Evolutionary conservation across 208 protist genomes (phyloP).

Genomic region (Acanthamoeba rhysodes): DNA sequence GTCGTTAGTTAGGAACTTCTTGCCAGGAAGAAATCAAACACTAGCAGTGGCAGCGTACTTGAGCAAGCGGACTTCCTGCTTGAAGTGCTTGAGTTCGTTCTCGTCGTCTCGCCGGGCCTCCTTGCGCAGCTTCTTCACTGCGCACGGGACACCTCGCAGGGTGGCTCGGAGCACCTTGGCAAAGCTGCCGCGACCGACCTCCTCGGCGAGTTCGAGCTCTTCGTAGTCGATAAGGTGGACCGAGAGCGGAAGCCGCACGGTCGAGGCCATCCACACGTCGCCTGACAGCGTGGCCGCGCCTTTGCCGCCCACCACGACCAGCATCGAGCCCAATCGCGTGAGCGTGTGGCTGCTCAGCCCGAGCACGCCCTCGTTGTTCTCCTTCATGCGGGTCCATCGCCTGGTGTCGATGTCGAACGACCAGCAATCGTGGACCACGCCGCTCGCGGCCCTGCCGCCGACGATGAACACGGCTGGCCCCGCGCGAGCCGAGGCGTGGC

Average conservation of each 20-base stretch:
- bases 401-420: background rate
- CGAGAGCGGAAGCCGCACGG: background rate
- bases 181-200: conserved; percentile 19
- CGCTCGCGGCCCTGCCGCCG: background rate
- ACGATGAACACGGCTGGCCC: background rate
- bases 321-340: background rate
- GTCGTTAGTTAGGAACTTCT: too few species aligned
- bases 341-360: conserved; percentile 27
- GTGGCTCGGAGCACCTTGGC: conserved; percentile 13
- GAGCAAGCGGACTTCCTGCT: background rate
- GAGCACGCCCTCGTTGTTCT: background rate
- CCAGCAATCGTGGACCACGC: background rate
- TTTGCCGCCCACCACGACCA: conserved; percentile 18
- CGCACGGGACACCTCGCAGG: background rate
- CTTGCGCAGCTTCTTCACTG: conserved; percentile 17
- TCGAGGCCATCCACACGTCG: conserved; percentile 27
- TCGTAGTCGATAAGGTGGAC: background rate
- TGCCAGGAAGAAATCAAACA: too few species aligned
- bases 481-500: background rate
- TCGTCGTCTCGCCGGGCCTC: background rate
- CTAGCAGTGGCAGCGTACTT: background rate
- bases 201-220: conserved; percentile 1
- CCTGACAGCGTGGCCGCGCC: background rate
- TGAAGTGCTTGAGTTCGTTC: conserved; percentile 23
- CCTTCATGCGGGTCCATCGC: conserved; percentile 37